A percentile compares a stretch with the other conserved stretches of the same genome.
Evolutionary conservation across 805 yeast genomes (phyloP).

Genomic region (Scheffersomyces ergatensis): DNA sequence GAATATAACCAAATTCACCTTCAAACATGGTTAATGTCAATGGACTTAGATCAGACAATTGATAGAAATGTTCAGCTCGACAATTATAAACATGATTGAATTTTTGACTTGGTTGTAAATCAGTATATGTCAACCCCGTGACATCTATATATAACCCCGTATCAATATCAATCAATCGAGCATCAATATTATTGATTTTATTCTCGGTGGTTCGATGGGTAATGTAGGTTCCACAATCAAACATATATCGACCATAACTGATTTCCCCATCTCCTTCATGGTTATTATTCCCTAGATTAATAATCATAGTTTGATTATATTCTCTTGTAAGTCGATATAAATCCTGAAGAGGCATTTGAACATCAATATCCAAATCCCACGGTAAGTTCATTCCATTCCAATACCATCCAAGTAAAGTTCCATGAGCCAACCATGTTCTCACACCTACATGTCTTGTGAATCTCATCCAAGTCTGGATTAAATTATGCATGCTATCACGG

Average conservation of each 20-base stretch:
- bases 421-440: slow-evolving; percentile 26
- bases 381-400: slow-evolving; percentile 30
- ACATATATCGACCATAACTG: slow-evolving; percentile 19
- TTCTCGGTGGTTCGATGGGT: slow-evolving; percentile 21
- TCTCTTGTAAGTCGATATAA: slow-evolving; percentile 16
- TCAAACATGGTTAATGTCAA: slow-evolving; percentile 41
- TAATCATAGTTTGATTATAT: slow-evolving; percentile 24
- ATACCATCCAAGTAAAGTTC: slow-evolving; percentile 27
- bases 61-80: slow-evolving; percentile 33
- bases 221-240: slow-evolving; percentile 27
- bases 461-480: slow-evolving; percentile 23
- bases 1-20: slow-evolving; percentile 57
- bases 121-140: slow-evolving; percentile 32
- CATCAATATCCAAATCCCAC: slow-evolving; percentile 26
- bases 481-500: slow-evolving; percentile 18
- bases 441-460: slow-evolving; percentile 21
- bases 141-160: slow-evolving; percentile 60
- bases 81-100: slow-evolving; percentile 19
- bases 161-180: slow-evolving; percentile 57
- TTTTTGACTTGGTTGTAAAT: not conserved
- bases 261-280: not conserved
- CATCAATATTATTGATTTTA: slow-evolving; percentile 26
- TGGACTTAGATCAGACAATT: slow-evolving; percentile 33
- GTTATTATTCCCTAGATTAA: slow-evolving; percentile 31
- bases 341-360: slow-evolving; percentile 26